Percentiles rank a stretch among this genome's conserved stretches.
Evolutionary conservation across 495 filamentous ascomycete species (phyloP).

Genomic region (Diplogelasinospora grovesii): DNA sequence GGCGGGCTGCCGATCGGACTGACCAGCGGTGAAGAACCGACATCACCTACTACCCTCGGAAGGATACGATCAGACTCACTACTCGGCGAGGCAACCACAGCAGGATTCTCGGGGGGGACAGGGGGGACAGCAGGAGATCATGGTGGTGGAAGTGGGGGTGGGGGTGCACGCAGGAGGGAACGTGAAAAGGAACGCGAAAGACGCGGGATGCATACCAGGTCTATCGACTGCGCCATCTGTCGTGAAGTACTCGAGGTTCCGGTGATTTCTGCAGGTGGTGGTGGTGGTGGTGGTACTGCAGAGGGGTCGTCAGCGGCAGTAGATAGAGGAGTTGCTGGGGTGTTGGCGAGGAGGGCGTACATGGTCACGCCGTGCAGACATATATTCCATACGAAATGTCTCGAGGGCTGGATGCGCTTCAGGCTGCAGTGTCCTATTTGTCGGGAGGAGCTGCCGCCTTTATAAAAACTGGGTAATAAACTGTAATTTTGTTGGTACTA

Average conservation of each 20-base stretch:
- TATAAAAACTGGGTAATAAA: constrained; percentile 48
- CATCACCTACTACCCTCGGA: no score
- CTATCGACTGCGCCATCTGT: constrained; percentile 88
- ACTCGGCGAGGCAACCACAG: no score
- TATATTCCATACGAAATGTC: constrained; percentile 87
- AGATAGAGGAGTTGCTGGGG: constrained; percentile 57
- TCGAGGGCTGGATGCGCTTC: constrained; percentile 95
- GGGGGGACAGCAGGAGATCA: constrained; percentile 3
- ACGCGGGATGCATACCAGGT: constrained; percentile 34
- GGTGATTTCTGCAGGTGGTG: constrained; percentile 58
- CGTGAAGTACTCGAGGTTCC: constrained; percentile 86
- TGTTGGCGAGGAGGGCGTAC: constrained; percentile 73
- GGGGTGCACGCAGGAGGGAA: constrained; percentile 16
- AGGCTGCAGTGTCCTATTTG: constrained; percentile 93
- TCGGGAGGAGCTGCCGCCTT: constrained; percentile 76
- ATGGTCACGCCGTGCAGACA: constrained; percentile 98
- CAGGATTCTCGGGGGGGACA: constrained; percentile 24
- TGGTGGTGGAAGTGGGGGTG: constrained; percentile 8
- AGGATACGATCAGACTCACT: no score
- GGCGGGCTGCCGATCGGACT: constrained; percentile 72
- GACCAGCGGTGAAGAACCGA: constrained; percentile 21
- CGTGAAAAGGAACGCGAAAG: constrained; percentile 26
- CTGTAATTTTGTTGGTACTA: no score
- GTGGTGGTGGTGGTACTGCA: no score
- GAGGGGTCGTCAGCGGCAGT: constrained; percentile 37